Evolutionary conservation across 2,329 filamentous ascomycete species (phyloP).

Genomic region (Massarina eburnea): DNA sequence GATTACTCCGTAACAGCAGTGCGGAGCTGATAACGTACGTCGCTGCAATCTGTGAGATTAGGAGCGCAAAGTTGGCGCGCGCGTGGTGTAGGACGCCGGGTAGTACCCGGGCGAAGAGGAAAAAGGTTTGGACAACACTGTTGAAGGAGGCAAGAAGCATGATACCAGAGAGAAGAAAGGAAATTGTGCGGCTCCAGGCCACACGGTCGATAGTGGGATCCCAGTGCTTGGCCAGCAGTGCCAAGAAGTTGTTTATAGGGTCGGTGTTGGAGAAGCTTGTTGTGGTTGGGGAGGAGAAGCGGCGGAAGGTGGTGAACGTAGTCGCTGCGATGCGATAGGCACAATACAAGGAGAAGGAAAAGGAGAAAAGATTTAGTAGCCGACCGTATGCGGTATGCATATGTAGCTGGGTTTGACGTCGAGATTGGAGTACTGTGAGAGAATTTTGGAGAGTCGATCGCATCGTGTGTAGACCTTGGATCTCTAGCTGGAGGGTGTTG

Average conservation of each 20-base stretch:
- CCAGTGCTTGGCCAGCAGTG: constrained; percentile 79
- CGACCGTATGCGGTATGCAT: constrained; percentile 69
- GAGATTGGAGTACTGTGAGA: constrained; percentile 63
- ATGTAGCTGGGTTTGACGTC: constrained; percentile 65
- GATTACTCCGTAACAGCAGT: constrained; percentile 73
- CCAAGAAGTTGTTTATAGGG: constrained; percentile 80
- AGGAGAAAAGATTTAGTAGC: constrained; percentile 63
- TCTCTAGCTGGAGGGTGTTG: constrained; percentile 68
- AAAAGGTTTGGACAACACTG: constrained; percentile 81
- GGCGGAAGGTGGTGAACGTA: constrained; percentile 65
- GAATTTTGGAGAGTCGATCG: constrained; percentile 68
- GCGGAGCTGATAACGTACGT: constrained; percentile 84
- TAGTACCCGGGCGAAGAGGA: constrained; percentile 74
- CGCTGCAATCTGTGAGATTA: constrained; percentile 78
- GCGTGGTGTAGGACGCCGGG: constrained; percentile 72
- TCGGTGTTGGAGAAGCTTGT: constrained; percentile 69
- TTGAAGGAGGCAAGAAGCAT: constrained; percentile 82
- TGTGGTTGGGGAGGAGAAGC: constrained; percentile 52
- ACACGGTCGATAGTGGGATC: constrained; percentile 79
- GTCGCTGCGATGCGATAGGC: constrained; percentile 80
- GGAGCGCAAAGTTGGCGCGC: constrained; percentile 75
- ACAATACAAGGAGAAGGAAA: constrained; percentile 78
- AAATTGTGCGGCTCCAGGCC: constrained; percentile 83
- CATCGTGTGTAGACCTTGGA: constrained; percentile 80
- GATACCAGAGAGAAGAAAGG: constrained; percentile 78